Conservation (phyloP, 192 early-diverging fungal species). For the Backusella morwellensis region DNA sequence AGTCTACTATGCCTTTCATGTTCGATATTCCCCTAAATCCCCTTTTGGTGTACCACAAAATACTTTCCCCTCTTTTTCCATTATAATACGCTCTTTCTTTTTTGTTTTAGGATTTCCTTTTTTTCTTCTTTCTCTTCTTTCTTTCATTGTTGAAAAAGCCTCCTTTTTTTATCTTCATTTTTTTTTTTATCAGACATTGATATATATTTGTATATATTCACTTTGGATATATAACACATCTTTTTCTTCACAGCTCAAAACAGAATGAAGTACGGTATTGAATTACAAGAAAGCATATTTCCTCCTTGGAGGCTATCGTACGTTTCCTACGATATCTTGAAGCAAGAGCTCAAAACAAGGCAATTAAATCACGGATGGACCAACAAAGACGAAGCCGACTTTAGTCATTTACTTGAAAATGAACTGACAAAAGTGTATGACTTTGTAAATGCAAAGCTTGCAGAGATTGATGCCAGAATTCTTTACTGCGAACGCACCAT, state of each 20-base stretch:
- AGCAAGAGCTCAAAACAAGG: slow-evolving; percentile 41
- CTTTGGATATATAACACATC: background rate
- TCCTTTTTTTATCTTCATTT: background rate
- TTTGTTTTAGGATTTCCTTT: background rate
- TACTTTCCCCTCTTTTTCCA: background rate
- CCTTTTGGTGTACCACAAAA: background rate
- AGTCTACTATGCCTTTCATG: background rate
- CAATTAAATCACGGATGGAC: slow-evolving; percentile 53
- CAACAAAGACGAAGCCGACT: slow-evolving; percentile 62
- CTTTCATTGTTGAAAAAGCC: background rate
- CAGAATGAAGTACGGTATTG: slow-evolving; percentile 34
- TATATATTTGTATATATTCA: background rate
- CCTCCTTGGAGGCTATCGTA: slow-evolving; percentile 34
- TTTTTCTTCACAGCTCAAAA: background rate
- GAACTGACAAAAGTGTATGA: slow-evolving; percentile 53
- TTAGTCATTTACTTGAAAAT: slow-evolving; percentile 26
- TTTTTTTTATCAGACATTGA: background rate
- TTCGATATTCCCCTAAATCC: background rate
- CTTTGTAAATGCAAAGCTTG: slow-evolving; percentile 71
- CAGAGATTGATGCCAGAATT: slow-evolving; percentile 72
- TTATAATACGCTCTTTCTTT: background rate
- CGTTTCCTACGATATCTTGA: slow-evolving; percentile 31
- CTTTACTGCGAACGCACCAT: slow-evolving; percentile 63
- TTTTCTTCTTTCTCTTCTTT: background rate
- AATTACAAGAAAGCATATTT: slow-evolving; percentile 37